Conservation (phyloP, 495 filamentous ascomycete species). For the Penicillium nucicola region DNA sequence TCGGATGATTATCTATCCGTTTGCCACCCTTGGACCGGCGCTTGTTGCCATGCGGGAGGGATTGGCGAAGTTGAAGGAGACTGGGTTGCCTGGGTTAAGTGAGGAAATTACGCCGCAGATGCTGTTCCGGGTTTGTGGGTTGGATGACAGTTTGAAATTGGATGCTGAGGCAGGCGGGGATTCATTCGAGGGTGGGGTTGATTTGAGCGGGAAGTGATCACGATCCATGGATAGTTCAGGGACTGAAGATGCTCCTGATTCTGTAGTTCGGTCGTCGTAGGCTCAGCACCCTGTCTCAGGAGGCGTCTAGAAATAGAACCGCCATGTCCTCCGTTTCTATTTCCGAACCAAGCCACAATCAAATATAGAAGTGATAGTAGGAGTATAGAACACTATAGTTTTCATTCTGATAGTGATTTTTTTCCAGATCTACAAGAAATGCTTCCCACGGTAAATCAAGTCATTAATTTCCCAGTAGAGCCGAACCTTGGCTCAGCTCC, state of each 20-base stretch:
- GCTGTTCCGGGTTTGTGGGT: conserved; percentile 58
- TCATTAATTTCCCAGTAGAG: neutral
- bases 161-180: conserved; percentile 56
- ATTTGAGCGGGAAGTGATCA: conserved; percentile 18
- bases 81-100: conserved; percentile 45
- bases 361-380: neutral
- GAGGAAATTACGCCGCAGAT: conserved; percentile 48
- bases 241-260: no score
- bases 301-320: conserved; percentile 19
- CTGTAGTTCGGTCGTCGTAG: no score
- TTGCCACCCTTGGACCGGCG: conserved; percentile 51
- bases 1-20: conserved; percentile 60
- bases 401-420: no score
- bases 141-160: conserved; percentile 55
- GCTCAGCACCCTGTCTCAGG: no score
- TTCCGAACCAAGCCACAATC: neutral
- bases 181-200: conserved; percentile 42
- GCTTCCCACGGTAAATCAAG: no score
- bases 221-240: neutral
- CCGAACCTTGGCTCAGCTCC: neutral
- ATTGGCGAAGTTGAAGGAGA: conserved; percentile 46
- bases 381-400: neutral
- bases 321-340: conserved; percentile 9
- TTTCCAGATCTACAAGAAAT: no score
- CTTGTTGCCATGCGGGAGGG: conserved; percentile 48